These are phyloP conservation scores for Hygrophorus pudorinus DNA, from an alignment of 768 basidiomycete genomes.

Conservation along the genomic window DNA sequence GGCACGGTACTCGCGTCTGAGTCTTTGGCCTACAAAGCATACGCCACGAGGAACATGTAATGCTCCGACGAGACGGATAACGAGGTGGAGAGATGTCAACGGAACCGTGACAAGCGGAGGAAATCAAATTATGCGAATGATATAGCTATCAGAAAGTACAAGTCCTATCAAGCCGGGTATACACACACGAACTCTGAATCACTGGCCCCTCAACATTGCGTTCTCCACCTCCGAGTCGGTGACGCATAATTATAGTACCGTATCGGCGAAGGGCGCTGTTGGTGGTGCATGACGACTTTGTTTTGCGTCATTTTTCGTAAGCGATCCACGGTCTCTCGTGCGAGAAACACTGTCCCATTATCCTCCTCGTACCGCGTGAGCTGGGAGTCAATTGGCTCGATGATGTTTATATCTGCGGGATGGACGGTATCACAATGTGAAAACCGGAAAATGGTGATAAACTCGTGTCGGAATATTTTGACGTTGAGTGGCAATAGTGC, in stretches of 20 bases:
- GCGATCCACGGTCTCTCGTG: slow-evolving; percentile 37
- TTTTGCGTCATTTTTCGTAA: slow-evolving; percentile 28
- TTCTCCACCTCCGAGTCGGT: not conserved
- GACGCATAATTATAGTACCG: too few relatives aligned
- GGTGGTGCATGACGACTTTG: not conserved
- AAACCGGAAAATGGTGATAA: slow-evolving; percentile 55
- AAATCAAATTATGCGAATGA: too few relatives aligned
- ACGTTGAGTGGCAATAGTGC: slow-evolving; percentile 37
- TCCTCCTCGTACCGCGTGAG: slow-evolving; percentile 48
- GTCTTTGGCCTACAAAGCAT: too few relatives aligned
- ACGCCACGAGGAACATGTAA: too few relatives aligned
- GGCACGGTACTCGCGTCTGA: too few relatives aligned
- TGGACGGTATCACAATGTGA: slow-evolving; percentile 34
- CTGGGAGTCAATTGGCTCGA: slow-evolving; percentile 39
- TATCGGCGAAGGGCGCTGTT: not conserved
- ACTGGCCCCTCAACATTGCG: too few relatives aligned
- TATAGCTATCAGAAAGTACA: too few relatives aligned
- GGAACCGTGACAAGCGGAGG: too few relatives aligned
- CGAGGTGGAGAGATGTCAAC: too few relatives aligned
- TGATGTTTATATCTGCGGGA: slow-evolving; percentile 38
- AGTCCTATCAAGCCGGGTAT: too few relatives aligned
- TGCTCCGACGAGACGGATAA: too few relatives aligned
- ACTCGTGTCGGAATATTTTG: slow-evolving; percentile 52
- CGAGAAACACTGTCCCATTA: slow-evolving; percentile 48
- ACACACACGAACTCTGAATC: too few relatives aligned